Percentiles rank a stretch among this genome's conserved stretches.
These are phyloP conservation scores for Arthrinium phaeospermum DNA, from an alignment of 2,329 filamentous ascomycete genomes.

Conservation along the genomic window DNA sequence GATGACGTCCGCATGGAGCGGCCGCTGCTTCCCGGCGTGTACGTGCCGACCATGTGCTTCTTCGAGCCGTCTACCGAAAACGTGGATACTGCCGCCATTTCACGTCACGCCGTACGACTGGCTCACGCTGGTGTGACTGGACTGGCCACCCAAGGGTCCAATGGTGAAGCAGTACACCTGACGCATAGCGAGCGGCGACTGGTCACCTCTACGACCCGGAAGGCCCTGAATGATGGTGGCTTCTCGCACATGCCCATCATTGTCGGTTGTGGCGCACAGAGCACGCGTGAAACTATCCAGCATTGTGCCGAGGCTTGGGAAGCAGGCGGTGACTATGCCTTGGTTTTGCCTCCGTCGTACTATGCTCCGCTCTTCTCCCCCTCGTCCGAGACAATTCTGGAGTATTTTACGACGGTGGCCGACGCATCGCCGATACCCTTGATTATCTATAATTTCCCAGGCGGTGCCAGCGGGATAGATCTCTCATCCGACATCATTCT, in stretches of 20 bases:
- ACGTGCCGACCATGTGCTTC: slow-evolving; percentile 77
- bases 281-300: slow-evolving; percentile 73
- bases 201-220: slow-evolving; percentile 72
- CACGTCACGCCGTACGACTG: slow-evolving; percentile 69
- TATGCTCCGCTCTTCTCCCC: slow-evolving; percentile 71
- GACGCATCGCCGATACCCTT: slow-evolving; percentile 67
- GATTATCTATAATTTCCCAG: slow-evolving; percentile 74
- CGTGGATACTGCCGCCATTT: slow-evolving; percentile 66
- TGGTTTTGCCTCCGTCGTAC: slow-evolving; percentile 79
- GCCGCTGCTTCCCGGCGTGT: slow-evolving; percentile 61
- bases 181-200: slow-evolving; percentile 71
- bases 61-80: slow-evolving; percentile 71
- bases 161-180: slow-evolving; percentile 82
- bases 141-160: slow-evolving; percentile 79
- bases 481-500: slow-evolving; percentile 68
- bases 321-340: slow-evolving; percentile 75
- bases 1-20: slow-evolving; percentile 38
- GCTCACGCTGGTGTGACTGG: slow-evolving; percentile 75
- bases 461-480: slow-evolving; percentile 67
- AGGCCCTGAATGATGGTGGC: slow-evolving; percentile 70
- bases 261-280: slow-evolving; percentile 76
- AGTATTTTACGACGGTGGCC: slow-evolving; percentile 71
- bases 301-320: slow-evolving; percentile 72
- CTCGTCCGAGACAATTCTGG: slow-evolving; percentile 63
- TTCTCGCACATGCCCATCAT: slow-evolving; percentile 72